phyloP scores from a whole-genome alignment of 164 flowering plant genomes.

The Aristolochia contorta region DNA sequence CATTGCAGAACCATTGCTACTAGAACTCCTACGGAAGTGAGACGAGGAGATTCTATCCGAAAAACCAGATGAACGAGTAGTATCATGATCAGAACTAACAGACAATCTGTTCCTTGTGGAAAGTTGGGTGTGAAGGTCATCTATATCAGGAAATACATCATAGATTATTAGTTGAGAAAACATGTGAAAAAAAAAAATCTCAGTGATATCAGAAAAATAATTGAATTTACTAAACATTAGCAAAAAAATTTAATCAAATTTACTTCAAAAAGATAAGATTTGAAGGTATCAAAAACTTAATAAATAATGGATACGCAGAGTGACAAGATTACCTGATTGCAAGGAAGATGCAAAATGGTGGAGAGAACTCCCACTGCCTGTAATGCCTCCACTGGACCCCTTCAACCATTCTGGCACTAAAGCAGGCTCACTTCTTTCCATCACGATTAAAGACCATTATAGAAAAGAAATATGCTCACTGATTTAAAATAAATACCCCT shows the following conservation, averaged over 20 bases:
- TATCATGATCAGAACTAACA: conserved; percentile 37
- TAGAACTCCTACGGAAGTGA: conserved; percentile 49
- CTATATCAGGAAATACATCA: conserved; percentile 20
- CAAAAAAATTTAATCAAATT: neutral
- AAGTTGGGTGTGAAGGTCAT: conserved; percentile 24
- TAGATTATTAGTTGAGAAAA: neutral
- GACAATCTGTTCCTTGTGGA: conserved; percentile 36
- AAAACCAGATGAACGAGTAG: conserved; percentile 30
- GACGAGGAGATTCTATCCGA: conserved; percentile 45
- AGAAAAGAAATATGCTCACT: neutral
- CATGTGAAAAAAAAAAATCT: no score
- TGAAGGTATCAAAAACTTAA: neutral
- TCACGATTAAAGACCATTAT: conserved; percentile 17
- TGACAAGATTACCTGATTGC: conserved; percentile 49
- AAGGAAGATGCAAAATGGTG: conserved; percentile 43
- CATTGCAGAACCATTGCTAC: conserved; percentile 53
- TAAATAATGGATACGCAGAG: no score
- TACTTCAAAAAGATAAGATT: no score
- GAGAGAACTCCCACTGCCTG: conserved; percentile 46
- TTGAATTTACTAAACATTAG: neutral
- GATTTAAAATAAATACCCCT: conserved; percentile 3
- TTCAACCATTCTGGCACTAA: conserved; percentile 92
- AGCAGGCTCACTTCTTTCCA: conserved; percentile 85
- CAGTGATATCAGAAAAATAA: neutral
- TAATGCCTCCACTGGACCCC: conserved; percentile 37